Evolutionary conservation across 768 basidiomycete species (phyloP), one percentile per base, ranked within the genome.

Genomic region (Coprinopsis marcescibilis): DNA sequence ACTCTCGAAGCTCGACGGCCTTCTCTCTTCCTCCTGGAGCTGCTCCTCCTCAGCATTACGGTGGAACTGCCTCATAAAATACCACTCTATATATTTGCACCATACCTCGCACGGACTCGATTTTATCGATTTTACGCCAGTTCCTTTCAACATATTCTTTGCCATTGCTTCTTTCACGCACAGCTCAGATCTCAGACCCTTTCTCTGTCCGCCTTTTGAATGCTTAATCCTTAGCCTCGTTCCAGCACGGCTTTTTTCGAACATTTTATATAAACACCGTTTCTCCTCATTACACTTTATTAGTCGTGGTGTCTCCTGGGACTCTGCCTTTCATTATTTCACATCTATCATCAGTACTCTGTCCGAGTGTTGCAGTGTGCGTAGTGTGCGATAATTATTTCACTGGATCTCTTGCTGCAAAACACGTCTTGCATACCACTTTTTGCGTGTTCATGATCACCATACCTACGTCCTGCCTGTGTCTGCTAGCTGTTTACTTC

Each of bases 21-120:
- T 73, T 65, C 54, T 72, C 54, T 45, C 72, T 88, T 10, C 88
- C 88, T 2, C 85, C 88, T 3, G 87, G 88, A 35, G 87, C 87
- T 21, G 86, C 85, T 23, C 67, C 83, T 44, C 82, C 83, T 24
- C 75, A 78, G 49, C 53, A 62, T 48, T 60, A 61, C 48, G 60
- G 59, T 39, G 44, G 52, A 35, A 25, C 35, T 20, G 41, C 48
- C 38, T 43, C 46, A 38, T 52, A 34, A 50, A 38, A 38, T 39
- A 46, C 34, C 19, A 41, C 46, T 32, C 43, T 43, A 48, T 49
- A 47, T 39, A 41, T 43, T 17, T 21, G 17, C 23, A 15, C 32
- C 45, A 45, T 42, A 32, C 32, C 23, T 46, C 37, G 43, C 44
- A 45, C 40, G 44, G 44, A 37, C 43, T 30, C 20, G 17, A 20